These are phyloP conservation scores for Xanthoparmelia taractica DNA, from an alignment of 495 filamentous ascomycete species.

Conservation along the genomic window DNA sequence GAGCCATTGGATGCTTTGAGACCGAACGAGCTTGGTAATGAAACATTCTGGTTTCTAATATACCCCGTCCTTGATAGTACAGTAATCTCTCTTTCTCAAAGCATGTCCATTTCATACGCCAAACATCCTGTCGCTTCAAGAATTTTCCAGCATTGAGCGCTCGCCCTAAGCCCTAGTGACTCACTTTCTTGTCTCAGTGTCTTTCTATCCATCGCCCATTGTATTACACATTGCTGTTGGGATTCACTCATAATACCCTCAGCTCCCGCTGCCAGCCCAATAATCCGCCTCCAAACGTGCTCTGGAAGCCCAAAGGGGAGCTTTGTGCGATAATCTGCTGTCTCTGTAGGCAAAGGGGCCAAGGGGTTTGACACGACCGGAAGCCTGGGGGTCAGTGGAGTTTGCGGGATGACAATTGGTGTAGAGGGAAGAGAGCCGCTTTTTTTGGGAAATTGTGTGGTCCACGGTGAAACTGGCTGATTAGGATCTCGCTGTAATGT, in stretches of 20 bases:
- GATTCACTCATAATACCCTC: constrained; percentile 31
- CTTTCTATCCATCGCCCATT: constrained; percentile 28
- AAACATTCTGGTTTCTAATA: not conserved
- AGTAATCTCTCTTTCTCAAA: not conserved
- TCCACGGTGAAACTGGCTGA: constrained; percentile 19
- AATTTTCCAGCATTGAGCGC: constrained; percentile 32
- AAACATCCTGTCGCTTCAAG: constrained; percentile 33
- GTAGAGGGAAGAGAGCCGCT: constrained; percentile 10
- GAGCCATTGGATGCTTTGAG: not conserved
- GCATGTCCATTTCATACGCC: constrained; percentile 28
- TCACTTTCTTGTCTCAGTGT: constrained; percentile 29
- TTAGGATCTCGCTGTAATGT: constrained; percentile 16
- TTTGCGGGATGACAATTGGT: not conserved
- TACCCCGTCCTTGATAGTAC: not conserved
- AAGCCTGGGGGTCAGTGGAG: not conserved
- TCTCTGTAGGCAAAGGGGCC: not conserved
- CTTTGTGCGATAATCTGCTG: constrained; percentile 15
- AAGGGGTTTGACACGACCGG: not conserved
- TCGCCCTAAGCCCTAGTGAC: constrained; percentile 27
- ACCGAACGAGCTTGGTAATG: not conserved
- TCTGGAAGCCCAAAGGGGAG: constrained; percentile 28
- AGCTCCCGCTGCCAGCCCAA: constrained; percentile 30
- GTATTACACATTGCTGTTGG: constrained; percentile 31
- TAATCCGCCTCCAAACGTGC: constrained; percentile 32
- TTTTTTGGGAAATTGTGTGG: constrained; percentile 18